These are phyloP conservation scores for Lathyrus sativus DNA, from an alignment of 306 rosid genomes.

Conservation along the genomic window DNA sequence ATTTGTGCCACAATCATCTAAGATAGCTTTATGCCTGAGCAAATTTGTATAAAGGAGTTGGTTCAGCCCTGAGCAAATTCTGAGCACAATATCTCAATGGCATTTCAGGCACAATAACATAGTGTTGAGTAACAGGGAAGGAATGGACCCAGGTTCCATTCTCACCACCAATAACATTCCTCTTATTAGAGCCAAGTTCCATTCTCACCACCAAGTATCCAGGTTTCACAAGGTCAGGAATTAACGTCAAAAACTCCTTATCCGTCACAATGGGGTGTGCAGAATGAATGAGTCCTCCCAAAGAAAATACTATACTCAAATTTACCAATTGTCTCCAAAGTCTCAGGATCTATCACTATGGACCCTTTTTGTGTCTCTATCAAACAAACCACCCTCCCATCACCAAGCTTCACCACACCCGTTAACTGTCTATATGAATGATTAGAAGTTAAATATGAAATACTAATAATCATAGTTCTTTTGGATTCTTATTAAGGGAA, in stretches of 20 bases:
- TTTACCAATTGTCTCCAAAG: constrained; percentile 67
- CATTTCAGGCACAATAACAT: constrained; percentile 85
- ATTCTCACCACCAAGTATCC: constrained; percentile 79
- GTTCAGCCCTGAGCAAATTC: constrained; percentile 85
- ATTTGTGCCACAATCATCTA: too few relatives aligned
- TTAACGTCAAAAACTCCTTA: constrained; percentile 64
- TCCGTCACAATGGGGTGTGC: constrained; percentile 93
- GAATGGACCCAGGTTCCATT: constrained; percentile 99
- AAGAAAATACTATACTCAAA: constrained; percentile 70
- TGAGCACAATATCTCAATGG: constrained; percentile 77
- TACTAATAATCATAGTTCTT: constrained; percentile 21
- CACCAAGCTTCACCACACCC: constrained; percentile 76
- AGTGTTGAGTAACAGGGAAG: constrained; percentile 78
- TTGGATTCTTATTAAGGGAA: constrained; percentile 38
- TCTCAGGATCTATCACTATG: constrained; percentile 65
- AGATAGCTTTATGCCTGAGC: too few relatives aligned
- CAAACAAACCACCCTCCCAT: constrained; percentile 85
- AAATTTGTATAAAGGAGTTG: constrained; percentile 86
- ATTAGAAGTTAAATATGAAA: constrained; percentile 38
- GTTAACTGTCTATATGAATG: constrained; percentile 51
- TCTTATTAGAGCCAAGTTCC: constrained; percentile 73
- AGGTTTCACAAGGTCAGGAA: constrained; percentile 78
- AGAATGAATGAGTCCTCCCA: constrained; percentile 87
- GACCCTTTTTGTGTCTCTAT: constrained; percentile 97
- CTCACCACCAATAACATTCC: constrained; percentile 78